These are phyloP conservation scores for Neurospora sp. DNA, from an alignment of 495 filamentous ascomycete species.

Conservation along the genomic window DNA sequence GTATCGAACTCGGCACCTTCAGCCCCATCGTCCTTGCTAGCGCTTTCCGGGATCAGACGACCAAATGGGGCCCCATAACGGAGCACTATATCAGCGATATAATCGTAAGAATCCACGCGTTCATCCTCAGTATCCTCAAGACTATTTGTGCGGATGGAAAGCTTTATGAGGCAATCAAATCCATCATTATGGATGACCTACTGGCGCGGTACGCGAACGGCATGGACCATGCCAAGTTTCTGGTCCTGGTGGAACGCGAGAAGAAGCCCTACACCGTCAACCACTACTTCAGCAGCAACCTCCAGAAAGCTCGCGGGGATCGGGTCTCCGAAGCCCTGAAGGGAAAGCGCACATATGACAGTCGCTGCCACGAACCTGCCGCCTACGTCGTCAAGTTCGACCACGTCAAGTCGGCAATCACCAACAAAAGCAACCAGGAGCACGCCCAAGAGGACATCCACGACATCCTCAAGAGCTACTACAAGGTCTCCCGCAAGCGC, in stretches of 20 bases:
- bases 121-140: constrained; percentile 31
- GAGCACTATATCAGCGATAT: constrained; percentile 36
- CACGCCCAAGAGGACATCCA: constrained; percentile 43
- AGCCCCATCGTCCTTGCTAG: constrained; percentile 27
- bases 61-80: constrained; percentile 42
- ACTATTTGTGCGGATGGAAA: constrained; percentile 20
- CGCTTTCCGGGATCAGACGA: constrained; percentile 45
- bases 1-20: constrained; percentile 20
- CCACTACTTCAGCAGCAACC: constrained; percentile 42
- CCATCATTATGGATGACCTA: constrained; percentile 30
- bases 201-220: constrained; percentile 31
- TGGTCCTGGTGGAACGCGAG: constrained; percentile 40
- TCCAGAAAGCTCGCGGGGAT: constrained; percentile 29
- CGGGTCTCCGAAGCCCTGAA: constrained; percentile 17
- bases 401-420: constrained; percentile 8
- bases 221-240: constrained; percentile 30
- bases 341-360: background rate
- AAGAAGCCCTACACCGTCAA: constrained; percentile 41
- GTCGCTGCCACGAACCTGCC: background rate
- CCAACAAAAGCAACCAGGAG: constrained; percentile 36
- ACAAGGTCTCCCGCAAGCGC: constrained; percentile 45
- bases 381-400: background rate
- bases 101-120: constrained; percentile 39
- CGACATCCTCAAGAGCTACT: constrained; percentile 50
- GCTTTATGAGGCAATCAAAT: constrained; percentile 28